A percentile compares a stretch with the other conserved stretches of the same genome.
phyloP scores from a whole-genome alignment of 768 basidiomycete genomes.

The Boletellus emodensis region DNA sequence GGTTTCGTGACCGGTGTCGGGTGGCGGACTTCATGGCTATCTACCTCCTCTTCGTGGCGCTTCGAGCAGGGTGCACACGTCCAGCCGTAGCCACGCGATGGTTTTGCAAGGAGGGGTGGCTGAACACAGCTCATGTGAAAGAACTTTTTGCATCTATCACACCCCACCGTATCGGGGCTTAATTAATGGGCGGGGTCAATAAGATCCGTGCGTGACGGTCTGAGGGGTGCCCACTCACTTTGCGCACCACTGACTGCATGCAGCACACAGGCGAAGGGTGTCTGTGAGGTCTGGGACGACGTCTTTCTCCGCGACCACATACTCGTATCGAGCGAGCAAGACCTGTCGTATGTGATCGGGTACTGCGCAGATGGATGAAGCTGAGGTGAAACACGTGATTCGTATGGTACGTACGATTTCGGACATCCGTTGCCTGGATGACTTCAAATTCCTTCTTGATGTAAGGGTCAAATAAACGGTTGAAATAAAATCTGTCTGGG shows the following conservation, averaged over 20 bases:
- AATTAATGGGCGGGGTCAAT: slow-evolving; percentile 23
- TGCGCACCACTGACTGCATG: slow-evolving; percentile 86
- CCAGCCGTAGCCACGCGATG: slow-evolving; percentile 96
- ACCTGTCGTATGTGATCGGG: slow-evolving; percentile 77
- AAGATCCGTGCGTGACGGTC: slow-evolving; percentile 14
- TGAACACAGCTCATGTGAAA: slow-evolving; percentile 96
- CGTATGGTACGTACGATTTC: slow-evolving; percentile 66
- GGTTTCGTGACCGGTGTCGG: slow-evolving; percentile 49
- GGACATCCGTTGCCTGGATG: slow-evolving; percentile 78
- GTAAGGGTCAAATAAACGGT: slow-evolving; percentile 93
- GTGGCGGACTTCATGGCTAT: slow-evolving; percentile 66
- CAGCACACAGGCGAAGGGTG: slow-evolving; percentile 75
- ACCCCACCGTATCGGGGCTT: slow-evolving; percentile 82
- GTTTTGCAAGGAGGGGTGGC: slow-evolving; percentile 86
- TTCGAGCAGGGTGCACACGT: slow-evolving; percentile 92
- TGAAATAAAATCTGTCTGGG: slow-evolving; percentile 95
- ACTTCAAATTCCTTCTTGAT: slow-evolving; percentile 98
- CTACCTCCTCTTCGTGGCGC: slow-evolving; percentile 81
- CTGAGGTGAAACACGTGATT: slow-evolving; percentile 17
- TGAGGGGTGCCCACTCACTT: slow-evolving; percentile 48
- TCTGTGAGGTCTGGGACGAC: slow-evolving; percentile 89
- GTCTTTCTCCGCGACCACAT: slow-evolving; percentile 92
- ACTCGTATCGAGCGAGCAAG: slow-evolving; percentile 83
- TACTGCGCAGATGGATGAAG: slow-evolving; percentile 43
- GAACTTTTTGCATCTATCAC: slow-evolving; percentile 86